A percentile compares a stretch with the other conserved stretches of the same genome.
These are phyloP conservation scores for Aureobasidium musti DNA, from an alignment of 2,329 filamentous ascomycete species.

Conservation along the genomic window DNA sequence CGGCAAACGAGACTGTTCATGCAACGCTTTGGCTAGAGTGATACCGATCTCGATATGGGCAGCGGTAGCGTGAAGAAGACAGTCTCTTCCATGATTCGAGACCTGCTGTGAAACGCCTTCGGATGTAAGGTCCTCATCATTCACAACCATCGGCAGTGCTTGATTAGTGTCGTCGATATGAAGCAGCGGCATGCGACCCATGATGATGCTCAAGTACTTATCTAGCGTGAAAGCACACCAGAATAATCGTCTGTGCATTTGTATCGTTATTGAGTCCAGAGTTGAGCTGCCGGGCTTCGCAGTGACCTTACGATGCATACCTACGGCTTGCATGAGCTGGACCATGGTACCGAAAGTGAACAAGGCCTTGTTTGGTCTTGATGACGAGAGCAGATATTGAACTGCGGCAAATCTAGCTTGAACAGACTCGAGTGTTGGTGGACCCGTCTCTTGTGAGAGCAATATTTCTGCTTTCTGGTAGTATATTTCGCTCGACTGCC, in stretches of 20 bases:
- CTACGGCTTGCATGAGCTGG: constrained; percentile 44
- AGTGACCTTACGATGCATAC: constrained; percentile 39
- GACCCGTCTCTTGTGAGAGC: constrained; percentile 36
- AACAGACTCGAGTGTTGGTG: constrained; percentile 40
- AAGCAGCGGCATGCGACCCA: constrained; percentile 44
- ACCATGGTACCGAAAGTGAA: constrained; percentile 44
- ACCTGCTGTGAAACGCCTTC: constrained; percentile 36
- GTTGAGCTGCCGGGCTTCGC: constrained; percentile 30
- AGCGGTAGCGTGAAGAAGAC: constrained; percentile 39
- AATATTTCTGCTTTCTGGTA: constrained; percentile 35
- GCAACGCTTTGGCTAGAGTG: constrained; percentile 37
- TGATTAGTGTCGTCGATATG: constrained; percentile 42
- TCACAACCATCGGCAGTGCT: constrained; percentile 34
- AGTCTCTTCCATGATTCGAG: constrained; percentile 39
- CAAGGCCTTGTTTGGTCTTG: constrained; percentile 44
- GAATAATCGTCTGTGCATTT: constrained; percentile 44
- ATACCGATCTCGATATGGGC: constrained; percentile 38
- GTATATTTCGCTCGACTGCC: constrained; percentile 37
- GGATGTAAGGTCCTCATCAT: constrained; percentile 39
- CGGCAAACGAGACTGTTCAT: constrained; percentile 37
- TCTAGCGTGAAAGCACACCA: constrained; percentile 47
- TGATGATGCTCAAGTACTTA: constrained; percentile 45
- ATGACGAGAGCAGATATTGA: constrained; percentile 45
- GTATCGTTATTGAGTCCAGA: constrained; percentile 34
- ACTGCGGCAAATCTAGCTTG: constrained; percentile 47